A percentile compares a stretch with the other conserved stretches of the same genome.
Evolutionary conservation across 345 rosid genomes (phyloP).

Genomic region (Salix suchowensis): DNA sequence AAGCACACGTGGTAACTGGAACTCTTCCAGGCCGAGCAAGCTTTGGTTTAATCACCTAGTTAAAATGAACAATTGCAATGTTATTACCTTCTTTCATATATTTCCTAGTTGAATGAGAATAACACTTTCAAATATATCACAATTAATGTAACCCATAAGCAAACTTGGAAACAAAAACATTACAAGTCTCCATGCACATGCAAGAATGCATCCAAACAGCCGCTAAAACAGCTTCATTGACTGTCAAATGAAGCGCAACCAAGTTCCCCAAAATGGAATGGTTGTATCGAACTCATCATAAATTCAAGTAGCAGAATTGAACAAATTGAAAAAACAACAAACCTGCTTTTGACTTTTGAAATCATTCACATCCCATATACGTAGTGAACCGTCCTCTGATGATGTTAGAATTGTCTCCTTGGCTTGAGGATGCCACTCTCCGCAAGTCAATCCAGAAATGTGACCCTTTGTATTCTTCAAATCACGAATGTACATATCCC

Average conservation of each 20-base stretch:
- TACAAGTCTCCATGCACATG: background rate
- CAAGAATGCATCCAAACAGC: background rate
- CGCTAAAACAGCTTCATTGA: background rate
- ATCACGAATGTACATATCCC: constrained; percentile 98
- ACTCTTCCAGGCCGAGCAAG: constrained; percentile 97
- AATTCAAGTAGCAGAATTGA: background rate
- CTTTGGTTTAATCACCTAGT: constrained; percentile 93
- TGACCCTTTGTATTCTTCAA: constrained; percentile 96
- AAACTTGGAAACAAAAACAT: background rate
- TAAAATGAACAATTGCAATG: constrained; percentile 6
- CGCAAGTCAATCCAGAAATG: constrained; percentile 84
- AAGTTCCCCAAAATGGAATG: background rate
- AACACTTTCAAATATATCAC: background rate
- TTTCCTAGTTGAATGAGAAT: constrained; percentile 3
- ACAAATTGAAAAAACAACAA: background rate
- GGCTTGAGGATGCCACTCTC: constrained; percentile 87
- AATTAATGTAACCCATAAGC: background rate
- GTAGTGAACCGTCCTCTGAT: constrained; percentile 94
- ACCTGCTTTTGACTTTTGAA: constrained; percentile 96
- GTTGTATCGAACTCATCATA: background rate
- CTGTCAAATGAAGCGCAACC: background rate
- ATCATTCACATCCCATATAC: constrained; percentile 96
- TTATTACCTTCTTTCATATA: constrained; percentile 1
- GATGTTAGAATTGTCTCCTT: constrained; percentile 90
- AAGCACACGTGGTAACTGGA: constrained; percentile 88